phyloP scores from a whole-genome alignment of 192 early-diverging fungal species.

The Jimgerdemannia flammicorona region DNA sequence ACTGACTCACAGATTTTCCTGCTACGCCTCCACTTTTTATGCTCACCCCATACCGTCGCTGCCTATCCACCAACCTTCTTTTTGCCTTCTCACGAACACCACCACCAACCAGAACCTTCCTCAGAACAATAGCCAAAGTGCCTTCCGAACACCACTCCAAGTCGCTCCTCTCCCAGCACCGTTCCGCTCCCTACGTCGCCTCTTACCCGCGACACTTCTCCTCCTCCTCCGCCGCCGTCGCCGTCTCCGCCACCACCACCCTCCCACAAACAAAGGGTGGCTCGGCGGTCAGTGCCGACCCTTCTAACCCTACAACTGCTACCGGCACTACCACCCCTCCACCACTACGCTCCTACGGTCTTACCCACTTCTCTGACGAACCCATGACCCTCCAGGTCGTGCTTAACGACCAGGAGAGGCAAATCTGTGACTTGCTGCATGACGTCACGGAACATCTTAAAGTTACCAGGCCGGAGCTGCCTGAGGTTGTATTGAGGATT shows the following conservation, averaged over 20 bases:
- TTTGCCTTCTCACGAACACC: not conserved
- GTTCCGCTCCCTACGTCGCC: not conserved
- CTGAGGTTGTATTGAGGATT: slow-evolving; percentile 70
- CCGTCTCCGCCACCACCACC: not conserved
- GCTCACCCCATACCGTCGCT: no score
- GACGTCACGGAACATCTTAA: slow-evolving; percentile 55
- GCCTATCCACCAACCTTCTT: not conserved
- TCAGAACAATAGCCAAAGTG: not conserved
- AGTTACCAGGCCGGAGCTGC: slow-evolving; percentile 37
- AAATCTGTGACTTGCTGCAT: slow-evolving; percentile 67
- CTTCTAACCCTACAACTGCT: no score
- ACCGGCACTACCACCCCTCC: not conserved
- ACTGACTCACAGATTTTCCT: no score
- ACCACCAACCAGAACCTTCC: not conserved
- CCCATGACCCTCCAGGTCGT: slow-evolving; percentile 27
- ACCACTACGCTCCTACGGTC: not conserved
- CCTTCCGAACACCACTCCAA: not conserved
- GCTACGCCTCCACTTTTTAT: no score
- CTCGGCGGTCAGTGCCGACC: not conserved
- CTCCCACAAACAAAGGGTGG: no score
- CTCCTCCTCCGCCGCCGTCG: no score
- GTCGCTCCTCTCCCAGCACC: not conserved
- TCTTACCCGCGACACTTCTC: not conserved
- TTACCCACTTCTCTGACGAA: not conserved
- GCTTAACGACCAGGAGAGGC: slow-evolving; percentile 56